Conservation (phyloP, 495 filamentous ascomycete species). For the Sabuloglossum arenarium region DNA sequence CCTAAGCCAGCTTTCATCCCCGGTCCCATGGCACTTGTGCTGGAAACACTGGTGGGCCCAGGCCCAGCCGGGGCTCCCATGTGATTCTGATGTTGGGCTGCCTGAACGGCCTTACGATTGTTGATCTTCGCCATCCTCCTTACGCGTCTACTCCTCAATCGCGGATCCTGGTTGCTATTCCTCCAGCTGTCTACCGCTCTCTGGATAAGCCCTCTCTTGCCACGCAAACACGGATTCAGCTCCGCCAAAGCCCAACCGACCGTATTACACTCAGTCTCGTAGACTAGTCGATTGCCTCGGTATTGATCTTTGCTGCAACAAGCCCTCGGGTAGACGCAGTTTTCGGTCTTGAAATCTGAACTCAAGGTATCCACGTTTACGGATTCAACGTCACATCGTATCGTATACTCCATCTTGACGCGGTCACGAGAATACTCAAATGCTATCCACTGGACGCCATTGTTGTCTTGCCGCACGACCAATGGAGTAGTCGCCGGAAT, state of each 20-base stretch:
- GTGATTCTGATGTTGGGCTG: constrained; percentile 25
- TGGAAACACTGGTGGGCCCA: constrained; percentile 28
- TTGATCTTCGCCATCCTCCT: constrained; percentile 89
- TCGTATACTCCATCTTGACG: constrained; percentile 99
- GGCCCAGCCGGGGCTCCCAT: constrained; percentile 31
- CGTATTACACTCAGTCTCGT: constrained; percentile 96
- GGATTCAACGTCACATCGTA: constrained; percentile 93
- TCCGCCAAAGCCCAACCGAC: constrained; percentile 94
- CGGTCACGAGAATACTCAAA: constrained; percentile 96
- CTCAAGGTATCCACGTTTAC: constrained; percentile 73
- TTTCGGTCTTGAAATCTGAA: constrained; percentile 85
- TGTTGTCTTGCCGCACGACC: constrained; percentile 86
- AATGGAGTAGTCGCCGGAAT: constrained; percentile 95
- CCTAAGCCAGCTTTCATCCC: constrained; percentile 33
- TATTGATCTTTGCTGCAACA: constrained; percentile 94
- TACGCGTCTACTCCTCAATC: constrained; percentile 75
- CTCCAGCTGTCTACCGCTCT: constrained; percentile 95
- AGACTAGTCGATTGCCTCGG: constrained; percentile 78
- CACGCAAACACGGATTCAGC: constrained; percentile 71
- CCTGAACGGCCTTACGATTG: constrained; percentile 45
- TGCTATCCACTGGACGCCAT: constrained; percentile 96
- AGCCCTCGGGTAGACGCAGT: constrained; percentile 92
- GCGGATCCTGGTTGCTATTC: constrained; percentile 92
- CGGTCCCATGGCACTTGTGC: constrained; percentile 22
- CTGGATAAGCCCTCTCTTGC: constrained; percentile 90